A percentile compares a stretch with the other conserved stretches of the same genome.
Conservation (phyloP, 176 grass and related monocot genomes). For the Carex littledalei region DNA sequence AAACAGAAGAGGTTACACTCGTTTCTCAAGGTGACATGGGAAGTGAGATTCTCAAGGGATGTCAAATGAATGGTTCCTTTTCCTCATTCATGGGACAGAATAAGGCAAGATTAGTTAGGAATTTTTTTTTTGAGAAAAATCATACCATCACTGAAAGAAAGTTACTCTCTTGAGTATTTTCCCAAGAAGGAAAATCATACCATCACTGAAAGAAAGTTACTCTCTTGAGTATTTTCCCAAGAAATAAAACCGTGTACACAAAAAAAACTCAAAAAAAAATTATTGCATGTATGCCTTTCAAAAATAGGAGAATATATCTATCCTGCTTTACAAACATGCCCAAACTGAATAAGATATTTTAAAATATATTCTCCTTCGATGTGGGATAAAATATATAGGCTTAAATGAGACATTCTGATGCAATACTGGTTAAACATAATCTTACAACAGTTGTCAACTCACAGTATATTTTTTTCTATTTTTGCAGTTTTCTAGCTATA, state of each 20-base stretch:
- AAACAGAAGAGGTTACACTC: not conserved
- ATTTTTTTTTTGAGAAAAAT: not conserved
- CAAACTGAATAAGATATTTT: not conserved
- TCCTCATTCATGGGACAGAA: not conserved
- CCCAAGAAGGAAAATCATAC: not conserved
- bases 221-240: not conserved
- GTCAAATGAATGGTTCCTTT: not conserved
- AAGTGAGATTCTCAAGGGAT: not conserved
- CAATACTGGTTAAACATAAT: not conserved
- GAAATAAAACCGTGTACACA: not conserved
- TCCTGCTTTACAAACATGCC: not conserved
- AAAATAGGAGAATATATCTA: not conserved
- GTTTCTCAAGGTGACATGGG: not conserved
- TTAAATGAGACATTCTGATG: not conserved
- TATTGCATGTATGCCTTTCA: not conserved
- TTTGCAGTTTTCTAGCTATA: constrained; percentile 48
- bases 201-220: not conserved
- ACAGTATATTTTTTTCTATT: constrained; percentile 16
- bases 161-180: not conserved
- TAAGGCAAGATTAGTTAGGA: not conserved
- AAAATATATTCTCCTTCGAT: not conserved
- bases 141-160: not conserved
- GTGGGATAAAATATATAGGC: not conserved
- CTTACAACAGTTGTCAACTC: constrained; percentile 20
- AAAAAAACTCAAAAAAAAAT: not conserved